phyloP scores from a whole-genome alignment of 116 monocot species.

The Phalaenopsis hybrid region DNA sequence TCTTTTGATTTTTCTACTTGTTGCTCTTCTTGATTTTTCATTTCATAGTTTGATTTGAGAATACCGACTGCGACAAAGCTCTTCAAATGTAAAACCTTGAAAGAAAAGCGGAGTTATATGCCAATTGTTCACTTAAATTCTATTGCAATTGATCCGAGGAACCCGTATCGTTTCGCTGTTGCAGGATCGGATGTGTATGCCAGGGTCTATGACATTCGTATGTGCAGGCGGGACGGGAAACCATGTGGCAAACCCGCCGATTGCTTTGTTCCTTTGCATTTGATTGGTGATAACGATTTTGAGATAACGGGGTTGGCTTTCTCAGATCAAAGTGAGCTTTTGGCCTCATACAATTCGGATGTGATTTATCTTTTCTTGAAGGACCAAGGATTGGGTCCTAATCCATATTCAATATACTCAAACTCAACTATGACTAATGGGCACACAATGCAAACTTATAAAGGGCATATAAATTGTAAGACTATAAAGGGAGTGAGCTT shows the following conservation, averaged over 20 bases:
- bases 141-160: conserved; percentile 74
- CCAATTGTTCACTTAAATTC: conserved; percentile 50
- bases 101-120: conserved; percentile 6
- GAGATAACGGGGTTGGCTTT: conserved; percentile 81
- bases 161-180: conserved; percentile 52
- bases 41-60: conserved; percentile 76
- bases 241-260: conserved; percentile 24
- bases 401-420: conserved; percentile 13
- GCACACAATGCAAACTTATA: conserved; percentile 32
- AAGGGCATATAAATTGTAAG: conserved; percentile 61
- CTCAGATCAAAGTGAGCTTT: conserved; percentile 71
- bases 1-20: background rate
- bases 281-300: conserved; percentile 40
- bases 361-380: conserved; percentile 71
- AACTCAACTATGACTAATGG: background rate
- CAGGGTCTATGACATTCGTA: conserved; percentile 70
- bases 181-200: conserved; percentile 71
- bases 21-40: background rate
- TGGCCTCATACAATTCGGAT: conserved; percentile 64
- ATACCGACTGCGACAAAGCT: conserved; percentile 41
- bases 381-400: conserved; percentile 44
- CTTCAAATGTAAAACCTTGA: conserved; percentile 52
- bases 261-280: conserved; percentile 50
- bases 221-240: conserved; percentile 40
- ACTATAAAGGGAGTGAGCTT: conserved; percentile 93